Conservation (phyloP, 345 rosid species). For the Erysimum cheiranthoides region DNA sequence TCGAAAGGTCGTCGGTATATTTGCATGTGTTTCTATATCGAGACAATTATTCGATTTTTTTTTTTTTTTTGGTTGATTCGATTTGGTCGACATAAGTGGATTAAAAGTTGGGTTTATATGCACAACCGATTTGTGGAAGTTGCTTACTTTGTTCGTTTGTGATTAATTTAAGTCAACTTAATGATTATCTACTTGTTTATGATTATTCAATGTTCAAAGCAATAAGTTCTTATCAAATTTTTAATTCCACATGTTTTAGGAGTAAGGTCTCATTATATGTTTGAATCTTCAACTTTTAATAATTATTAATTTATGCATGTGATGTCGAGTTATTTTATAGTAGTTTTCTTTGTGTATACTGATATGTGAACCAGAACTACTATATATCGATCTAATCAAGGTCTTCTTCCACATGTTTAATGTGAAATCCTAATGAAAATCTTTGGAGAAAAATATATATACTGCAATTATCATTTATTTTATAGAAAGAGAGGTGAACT, state of each 20-base stretch:
- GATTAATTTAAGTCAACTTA: conserved; percentile 38
- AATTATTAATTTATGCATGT: background rate
- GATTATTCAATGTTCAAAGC: conserved; percentile 22
- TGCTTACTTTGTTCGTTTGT: conserved; percentile 28
- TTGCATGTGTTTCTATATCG: conserved; percentile 22
- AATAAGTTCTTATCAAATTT: conserved; percentile 30
- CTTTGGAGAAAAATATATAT: background rate
- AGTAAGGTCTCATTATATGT: conserved; percentile 18
- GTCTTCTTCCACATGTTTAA: conserved; percentile 42
- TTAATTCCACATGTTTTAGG: conserved; percentile 32
- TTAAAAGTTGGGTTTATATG: conserved; percentile 29
- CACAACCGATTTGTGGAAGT: conserved; percentile 31
- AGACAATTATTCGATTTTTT: conserved; percentile 9
- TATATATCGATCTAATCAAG: conserved; percentile 11
- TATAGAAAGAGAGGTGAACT: background rate
- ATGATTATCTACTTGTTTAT: conserved; percentile 13
- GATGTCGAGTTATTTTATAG: conserved; percentile 26
- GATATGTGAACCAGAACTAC: conserved; percentile 28
- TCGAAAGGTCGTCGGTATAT: conserved; percentile 44
- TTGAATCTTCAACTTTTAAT: conserved; percentile 11
- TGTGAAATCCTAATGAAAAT: conserved; percentile 24
- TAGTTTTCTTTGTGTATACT: background rate
- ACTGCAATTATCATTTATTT: background rate
- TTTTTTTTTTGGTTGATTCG: conserved; percentile 20
- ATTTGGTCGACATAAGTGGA: conserved; percentile 27